Percentiles rank a stretch among this genome's conserved stretches.
These are phyloP conservation scores for Xerophyta viscosa DNA, from an alignment of 106 monocot species.

Conservation along the genomic window DNA sequence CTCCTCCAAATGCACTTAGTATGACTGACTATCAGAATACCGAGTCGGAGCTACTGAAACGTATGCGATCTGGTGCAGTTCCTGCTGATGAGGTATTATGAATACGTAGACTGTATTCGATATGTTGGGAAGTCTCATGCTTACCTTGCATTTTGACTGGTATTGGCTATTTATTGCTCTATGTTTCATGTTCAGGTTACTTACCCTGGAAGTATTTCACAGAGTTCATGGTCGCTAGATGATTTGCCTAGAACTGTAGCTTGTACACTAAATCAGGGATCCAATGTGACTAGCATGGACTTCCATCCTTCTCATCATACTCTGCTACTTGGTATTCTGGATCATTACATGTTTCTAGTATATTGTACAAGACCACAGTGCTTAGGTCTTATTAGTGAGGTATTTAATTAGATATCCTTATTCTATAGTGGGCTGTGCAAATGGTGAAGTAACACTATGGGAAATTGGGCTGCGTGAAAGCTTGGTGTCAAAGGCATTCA, in stretches of 20 bases:
- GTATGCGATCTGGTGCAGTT: slow-evolving; percentile 29
- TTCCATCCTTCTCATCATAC: slow-evolving; percentile 67
- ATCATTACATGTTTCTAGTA: too few relatives aligned
- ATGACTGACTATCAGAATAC: slow-evolving; percentile 44
- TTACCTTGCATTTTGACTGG: too few relatives aligned
- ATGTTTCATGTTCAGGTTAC: slow-evolving; percentile 21
- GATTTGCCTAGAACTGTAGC: slow-evolving; percentile 49
- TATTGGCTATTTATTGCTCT: too few relatives aligned
- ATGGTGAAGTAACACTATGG: slow-evolving; percentile 61
- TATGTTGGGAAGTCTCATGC: background rate
- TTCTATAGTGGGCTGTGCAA: slow-evolving; percentile 40
- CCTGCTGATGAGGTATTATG: slow-evolving; percentile 41
- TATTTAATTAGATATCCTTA: background rate
- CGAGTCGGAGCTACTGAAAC: slow-evolving; percentile 53
- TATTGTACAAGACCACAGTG: too few relatives aligned
- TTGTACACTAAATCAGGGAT: slow-evolving; percentile 54
- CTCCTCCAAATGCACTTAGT: slow-evolving; percentile 31
- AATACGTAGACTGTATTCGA: background rate
- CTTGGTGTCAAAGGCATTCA: slow-evolving; percentile 49
- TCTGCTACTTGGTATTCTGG: slow-evolving; percentile 39
- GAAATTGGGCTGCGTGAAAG: slow-evolving; percentile 60
- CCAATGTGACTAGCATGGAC: slow-evolving; percentile 68
- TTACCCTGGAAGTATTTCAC: slow-evolving; percentile 41
- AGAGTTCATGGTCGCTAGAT: slow-evolving; percentile 42
- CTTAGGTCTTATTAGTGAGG: too few relatives aligned